Base-by-base conservation (phyloP, 169 alveolate genomes). In the Hepatocystis sp. region DNA sequence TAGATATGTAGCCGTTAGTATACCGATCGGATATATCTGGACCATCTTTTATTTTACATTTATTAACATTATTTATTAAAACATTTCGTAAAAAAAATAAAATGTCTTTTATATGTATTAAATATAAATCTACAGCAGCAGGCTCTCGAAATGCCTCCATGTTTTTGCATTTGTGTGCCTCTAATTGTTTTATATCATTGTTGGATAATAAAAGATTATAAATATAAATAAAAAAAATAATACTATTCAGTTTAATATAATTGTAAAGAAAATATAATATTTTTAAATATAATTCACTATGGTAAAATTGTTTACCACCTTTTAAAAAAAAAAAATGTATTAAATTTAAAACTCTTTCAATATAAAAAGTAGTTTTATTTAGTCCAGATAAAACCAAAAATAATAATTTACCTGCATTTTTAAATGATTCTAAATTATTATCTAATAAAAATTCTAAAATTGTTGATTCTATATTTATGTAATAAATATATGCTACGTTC, bases 321-420 rank as follows among this genome's bases (percentile, higher is more conserved):
- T 71, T 71, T 21, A 40, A 58, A 71, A 71, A 71, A 56, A 71
- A 71, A 27, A 40, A 71, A 30, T 71, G 13, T 27, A 71, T 39
- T 28, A 71, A 71, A n/a, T 56, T 56, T 71, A 71, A 15, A 17
- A 71, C 40, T 56, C 76, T 71, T 34, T 71, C 56, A 2, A 71
- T 8, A 61, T 71, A 71, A n/a, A 71, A 1, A 17, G 46, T 15
- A 25, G 17, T 44, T 15, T 52, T n/a, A 19, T 68, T 39, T 47
- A 71, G 0, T 5, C 86, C 86, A 1, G 71, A 71, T 63, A 71
- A 56, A 25, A 71, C 8, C 11, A 71, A 13, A 42, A 71, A 71
- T n/a, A 71, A 61, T n/a, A 71, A 47, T 49, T 71, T 71, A 8
- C 86, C 86, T 28, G 86, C 86, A 71, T 56, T 71, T 42, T 55